Evolutionary conservation across 2,329 filamentous ascomycete species (phyloP).

Genomic region (Pezicula carpinea): DNA sequence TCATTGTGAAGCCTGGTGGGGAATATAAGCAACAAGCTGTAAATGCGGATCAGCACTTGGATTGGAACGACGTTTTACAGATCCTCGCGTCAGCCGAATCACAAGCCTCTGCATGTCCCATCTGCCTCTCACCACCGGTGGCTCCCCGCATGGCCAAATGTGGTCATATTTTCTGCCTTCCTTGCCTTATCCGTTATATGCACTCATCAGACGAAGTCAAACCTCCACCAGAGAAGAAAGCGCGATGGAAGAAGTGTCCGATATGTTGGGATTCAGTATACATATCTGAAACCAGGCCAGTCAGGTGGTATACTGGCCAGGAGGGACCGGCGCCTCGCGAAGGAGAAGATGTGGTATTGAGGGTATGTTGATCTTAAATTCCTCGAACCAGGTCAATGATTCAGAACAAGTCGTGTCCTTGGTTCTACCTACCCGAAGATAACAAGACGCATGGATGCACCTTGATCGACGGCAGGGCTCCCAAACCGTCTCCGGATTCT

Average conservation of each 20-base stretch:
- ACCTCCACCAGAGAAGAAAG: slow-evolving; percentile 58
- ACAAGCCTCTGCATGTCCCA: slow-evolving; percentile 84
- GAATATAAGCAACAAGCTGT: slow-evolving; percentile 76
- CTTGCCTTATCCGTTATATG: slow-evolving; percentile 94
- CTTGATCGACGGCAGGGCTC: too few relatives aligned
- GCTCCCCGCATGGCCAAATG: slow-evolving; percentile 96
- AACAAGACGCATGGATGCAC: too few relatives aligned
- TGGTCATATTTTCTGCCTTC: slow-evolving; percentile 93
- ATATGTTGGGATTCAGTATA: slow-evolving; percentile 95
- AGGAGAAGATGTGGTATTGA: slow-evolving; percentile 84
- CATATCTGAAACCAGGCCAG: slow-evolving; percentile 81
- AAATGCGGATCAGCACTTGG: slow-evolving; percentile 83
- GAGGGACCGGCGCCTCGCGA: slow-evolving; percentile 75
- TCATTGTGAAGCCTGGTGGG: slow-evolving; percentile 80
- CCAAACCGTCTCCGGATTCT: too few relatives aligned
- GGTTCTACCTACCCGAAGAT: too few relatives aligned
- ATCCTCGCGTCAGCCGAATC: slow-evolving; percentile 87
- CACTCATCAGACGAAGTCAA: slow-evolving; percentile 70
- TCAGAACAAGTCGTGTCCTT: too few relatives aligned
- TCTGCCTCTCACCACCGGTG: slow-evolving; percentile 87
- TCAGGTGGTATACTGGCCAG: slow-evolving; percentile 87
- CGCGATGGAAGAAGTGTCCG: slow-evolving; percentile 90
- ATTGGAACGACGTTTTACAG: slow-evolving; percentile 88
- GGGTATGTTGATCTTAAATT: slow-evolving; percentile 28
- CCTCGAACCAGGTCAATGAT: too few relatives aligned